Base-by-base conservation (phyloP, 1,284 basidiomycete genomes). In the Ganoderma sp. region DNA sequence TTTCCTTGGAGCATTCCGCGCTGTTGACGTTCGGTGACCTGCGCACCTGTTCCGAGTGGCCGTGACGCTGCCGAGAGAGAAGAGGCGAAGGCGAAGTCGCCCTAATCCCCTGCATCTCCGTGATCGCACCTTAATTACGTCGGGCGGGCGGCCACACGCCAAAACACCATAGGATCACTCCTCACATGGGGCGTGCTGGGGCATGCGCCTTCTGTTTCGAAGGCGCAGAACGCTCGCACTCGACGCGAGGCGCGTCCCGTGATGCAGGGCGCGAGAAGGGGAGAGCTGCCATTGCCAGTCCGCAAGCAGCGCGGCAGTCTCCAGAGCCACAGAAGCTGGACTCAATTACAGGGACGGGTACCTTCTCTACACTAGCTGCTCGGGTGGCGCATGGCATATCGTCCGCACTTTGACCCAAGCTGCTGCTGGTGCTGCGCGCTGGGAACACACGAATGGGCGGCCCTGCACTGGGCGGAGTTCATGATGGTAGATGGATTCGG, bases 181-280 rank as follows among this genome's bases (percentile, higher is more conserved):
- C 63, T 63, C 61, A 67, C 71, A 67, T 72, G 68, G 69, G 71
- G 61, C 66, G 54, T 67, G 64, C 67, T 69, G 61, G 71, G 61
- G 43, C 71, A 70, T 67, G 68, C 69, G 71, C 64, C 63, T 70
- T 28, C 25, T 28, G 25, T 28, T 28, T 72, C 71, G 67, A 70
- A 72, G 43, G 43, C 48, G 9, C 22, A 28, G 45, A 57, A 56
- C 63, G 65, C 67, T 63, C 71, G 39, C 34, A 17, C 41, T 41
- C 3, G 65, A 65, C 67, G 43, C 71, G 69, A 70, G 71, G 69
- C 71, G 64, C 64, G 66, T 72, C 71, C 69, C 71, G 69, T 72
- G 71, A 58, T 60, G 61, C 14, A 25, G 57, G 14, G 58, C 37
- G 58, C 58, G 58, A 60, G 34, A 52, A 52, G 48, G 9, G 48